A percentile compares a stretch with the other conserved stretches of the same genome.
These are phyloP conservation scores for Myxozyma lipomycoides DNA, from an alignment of 805 yeast species.

Conservation along the genomic window DNA sequence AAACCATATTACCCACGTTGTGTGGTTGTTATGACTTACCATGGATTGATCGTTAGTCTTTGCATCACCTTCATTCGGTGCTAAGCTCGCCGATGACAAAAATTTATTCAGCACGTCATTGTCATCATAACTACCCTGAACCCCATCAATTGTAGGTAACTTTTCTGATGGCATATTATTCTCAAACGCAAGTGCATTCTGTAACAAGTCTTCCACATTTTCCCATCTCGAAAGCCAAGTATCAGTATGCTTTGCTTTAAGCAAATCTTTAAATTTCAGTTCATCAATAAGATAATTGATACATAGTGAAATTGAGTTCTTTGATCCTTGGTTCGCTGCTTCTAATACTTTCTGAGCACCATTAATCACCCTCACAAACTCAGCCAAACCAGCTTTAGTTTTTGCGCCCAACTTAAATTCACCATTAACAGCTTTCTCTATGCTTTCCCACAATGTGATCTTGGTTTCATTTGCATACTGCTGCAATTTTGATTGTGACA, in stretches of 20 bases:
- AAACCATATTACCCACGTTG: conserved; percentile 13
- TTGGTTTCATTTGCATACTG: conserved; percentile 13
- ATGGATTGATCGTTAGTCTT: conserved; percentile 16
- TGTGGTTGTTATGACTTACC: conserved; percentile 1
- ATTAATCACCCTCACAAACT: conserved; percentile 12
- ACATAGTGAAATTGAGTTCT: conserved; percentile 4
- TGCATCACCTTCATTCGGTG: conserved; percentile 17
- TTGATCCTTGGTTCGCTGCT: not conserved
- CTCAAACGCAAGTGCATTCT: not conserved
- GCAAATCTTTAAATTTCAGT: conserved; percentile 12
- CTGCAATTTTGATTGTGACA: conserved; percentile 42
- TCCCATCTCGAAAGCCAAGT: conserved; percentile 26
- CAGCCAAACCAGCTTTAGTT: conserved; percentile 1
- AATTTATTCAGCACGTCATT: conserved; percentile 14
- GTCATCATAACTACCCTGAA: not conserved
- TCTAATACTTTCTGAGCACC: conserved; percentile 7
- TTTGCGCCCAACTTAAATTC: conserved; percentile 7
- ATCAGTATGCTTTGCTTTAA: conserved; percentile 14
- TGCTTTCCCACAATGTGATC: conserved; percentile 20
- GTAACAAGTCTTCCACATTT: conserved; percentile 23
- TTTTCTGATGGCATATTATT: conserved; percentile 1
- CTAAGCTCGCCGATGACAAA: conserved; percentile 19
- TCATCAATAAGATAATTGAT: conserved; percentile 7
- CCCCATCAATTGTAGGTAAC: conserved; percentile 17
- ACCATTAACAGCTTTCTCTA: conserved; percentile 13